Base-by-base conservation (phyloP, 192 early-diverging fungal genomes). In the Phlyctochytrium bullatum region DNA sequence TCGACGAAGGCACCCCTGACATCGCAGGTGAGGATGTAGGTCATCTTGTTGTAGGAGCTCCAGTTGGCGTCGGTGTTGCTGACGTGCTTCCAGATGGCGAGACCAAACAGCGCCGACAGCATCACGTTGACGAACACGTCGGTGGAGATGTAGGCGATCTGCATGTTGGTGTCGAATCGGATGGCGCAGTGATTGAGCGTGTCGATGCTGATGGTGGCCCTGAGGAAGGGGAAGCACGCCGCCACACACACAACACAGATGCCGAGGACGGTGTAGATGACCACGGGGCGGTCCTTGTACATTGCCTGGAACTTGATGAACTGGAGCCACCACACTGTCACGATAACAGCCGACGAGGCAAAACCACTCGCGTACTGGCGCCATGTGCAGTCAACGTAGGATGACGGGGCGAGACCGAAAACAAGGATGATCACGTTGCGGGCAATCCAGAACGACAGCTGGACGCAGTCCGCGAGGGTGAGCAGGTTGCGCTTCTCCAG, bases 241-340 rank as follows among this genome's bases (percentile, higher is more conserved):
- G 60, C 67, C 17, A 59, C 52, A 17, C 60, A 62, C 16, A 69
- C 25, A 62, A 69, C 36, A 32, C 67, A 69, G 2, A 62, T 20
- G 4, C 10, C 59, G 17, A 69, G 29, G 10, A 69, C 67, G 14
- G 30, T 30, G 16, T 50, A n/a, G 23, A 10, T 16, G n/a, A 69
- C 60, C 25, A 23, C 30, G 27, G 67, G 67, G 12, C 52, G n/a
- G 24, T 61, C 61, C 47, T 54, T 25, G 32, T 69, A 69, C 67
- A 69, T 69, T 23, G 60, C 36, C 32, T 69, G 40, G 29, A 69
- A 69, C 52, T 69, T 69, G 67, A 69, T 69, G 34, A 30, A 69
- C 51, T 69, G 67, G 12, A 69, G 50, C 67, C 67, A 69, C 67
- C 67, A 69, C 0, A 62, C 61, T 36, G 59, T 61, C 0, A 69